Evolutionary conservation across 805 yeast species (phyloP).

Genomic region (Yamadazyma olivae): DNA sequence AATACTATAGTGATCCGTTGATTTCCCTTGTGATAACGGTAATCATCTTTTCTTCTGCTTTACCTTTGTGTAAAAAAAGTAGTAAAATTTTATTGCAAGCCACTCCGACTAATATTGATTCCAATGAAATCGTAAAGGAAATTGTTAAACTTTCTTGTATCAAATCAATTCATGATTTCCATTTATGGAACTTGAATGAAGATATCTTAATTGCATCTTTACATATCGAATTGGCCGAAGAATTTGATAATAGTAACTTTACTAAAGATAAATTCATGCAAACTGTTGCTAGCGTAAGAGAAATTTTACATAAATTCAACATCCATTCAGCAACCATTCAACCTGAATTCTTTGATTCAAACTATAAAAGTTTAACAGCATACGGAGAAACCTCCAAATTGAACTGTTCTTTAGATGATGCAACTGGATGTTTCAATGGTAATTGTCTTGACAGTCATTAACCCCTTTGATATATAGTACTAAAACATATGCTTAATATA

Average conservation of each 20-base stretch:
- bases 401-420: conserved; percentile 29
- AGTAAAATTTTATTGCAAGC: conserved; percentile 89
- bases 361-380: conserved; percentile 4
- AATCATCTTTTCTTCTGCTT: conserved; percentile 86
- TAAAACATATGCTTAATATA: not conserved
- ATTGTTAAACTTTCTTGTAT: conserved; percentile 70
- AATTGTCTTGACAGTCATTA: conserved; percentile 15
- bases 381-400: conserved; percentile 30
- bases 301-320: conserved; percentile 77
- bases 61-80: conserved; percentile 84
- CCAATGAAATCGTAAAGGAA: conserved; percentile 68
- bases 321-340: conserved; percentile 94
- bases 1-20: conserved; percentile 79
- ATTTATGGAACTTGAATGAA: conserved; percentile 94
- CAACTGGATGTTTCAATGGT: conserved; percentile 27
- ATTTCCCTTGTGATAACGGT: conserved; percentile 82
- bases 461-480: not conserved
- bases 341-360: conserved; percentile 69
- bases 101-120: conserved; percentile 79
- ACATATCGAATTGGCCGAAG: conserved; percentile 64
- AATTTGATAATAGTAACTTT: conserved; percentile 42
- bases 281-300: conserved; percentile 74
- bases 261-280: conserved; percentile 47
- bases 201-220: conserved; percentile 81
- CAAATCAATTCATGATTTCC: conserved; percentile 88